Base-by-base conservation (phyloP, 176 grass and related monocot species). In the Themeda triandra region DNA sequence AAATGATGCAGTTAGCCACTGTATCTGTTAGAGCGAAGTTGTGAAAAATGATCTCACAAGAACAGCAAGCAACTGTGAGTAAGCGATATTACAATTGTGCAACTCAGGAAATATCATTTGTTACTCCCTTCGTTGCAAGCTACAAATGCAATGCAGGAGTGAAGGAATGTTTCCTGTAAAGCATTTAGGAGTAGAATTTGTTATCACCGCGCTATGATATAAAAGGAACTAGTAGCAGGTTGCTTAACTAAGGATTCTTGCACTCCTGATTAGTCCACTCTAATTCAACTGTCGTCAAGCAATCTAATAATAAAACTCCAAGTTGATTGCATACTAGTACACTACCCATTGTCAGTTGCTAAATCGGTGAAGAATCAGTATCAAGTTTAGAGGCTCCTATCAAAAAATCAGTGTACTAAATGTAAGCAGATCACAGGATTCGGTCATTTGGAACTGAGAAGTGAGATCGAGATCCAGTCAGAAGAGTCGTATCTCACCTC, bases 401-500 rank as follows among this genome's bases (percentile, higher is more conserved):
- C 14, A 15, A 51, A 28, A 15, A 51, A 28, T 3, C 31, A 73
- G 10, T 70, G 49, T 14, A 25, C 21, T 15, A 60, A 2, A 59
- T 23, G 10, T 10, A 14, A 51, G 63, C 8, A 71, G 33, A 77
- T 59, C 9, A 51, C 8, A 13, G 0, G 45, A 21, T 4, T 4
- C 31, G 56, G 0, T 48, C n/a, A n/a, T n/a, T n/a, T n/a, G n/a
- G n/a, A n/a, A 31, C 17, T 40, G 6, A 66, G 75, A 80, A 67
- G 67, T 30, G 30, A 39, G 24, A 80, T 29, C 51, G 8, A 76
- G 70, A 79, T 84, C 76, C 70, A 84, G 30, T 24, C 14, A n/a
- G 8, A 75, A 25, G 0, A 41, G 19, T n/a, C n/a, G n/a, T 21
- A 41, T 71, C 7, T 80, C 7, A 90, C 82, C 51, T 79, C 75